Evolutionary conservation across 345 rosid genomes (phyloP), one percentile per base, ranked within the genome.

Genomic region (Nasturtium officinale): DNA sequence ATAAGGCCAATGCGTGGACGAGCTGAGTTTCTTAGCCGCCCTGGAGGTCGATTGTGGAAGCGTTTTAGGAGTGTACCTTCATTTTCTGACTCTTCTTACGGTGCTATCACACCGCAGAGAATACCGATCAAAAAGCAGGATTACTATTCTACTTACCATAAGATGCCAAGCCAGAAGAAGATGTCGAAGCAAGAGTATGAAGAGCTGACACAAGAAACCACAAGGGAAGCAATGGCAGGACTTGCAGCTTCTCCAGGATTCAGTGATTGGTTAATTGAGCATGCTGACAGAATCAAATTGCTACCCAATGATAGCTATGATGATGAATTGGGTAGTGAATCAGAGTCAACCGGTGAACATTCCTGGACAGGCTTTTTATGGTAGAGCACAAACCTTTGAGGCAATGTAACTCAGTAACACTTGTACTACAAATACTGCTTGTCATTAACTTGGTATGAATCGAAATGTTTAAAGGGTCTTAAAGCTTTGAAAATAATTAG

Each of bases 81-180:
- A n/a, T 86, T 80, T 87, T 53, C 83, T 3, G 84, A 74, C 48
- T 91, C 93, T 81, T 90, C 96, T 50, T 86, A 76, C 78, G 91
- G 92, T 76, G 45, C 77, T 59, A 69, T 76, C 42, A 76, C 87
- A 20, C 82, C 81, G 11, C 13, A 47, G 46, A 69, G 74, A 48
- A 58, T 9, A 43, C 52, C 56, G 45, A 59, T 73, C 30, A 55
- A 60, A 7, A 55, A 52, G 35, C 78, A 56, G 74, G 79, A 83
- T 80, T 87, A 77, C 81, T 89, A 88, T 53, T 95, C 99, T 6
- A 87, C 89, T 28, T 83, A 82, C 73, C 98, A 95, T 84, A 83
- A 67, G 69, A 84, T 84, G 5, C 84, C 81, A 0, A 82, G 81
- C 67, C 65, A 72, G 60, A 88, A 78, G 86, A 89, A 75, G 82